Evolutionary conservation across 805 yeast species (phyloP), one percentile per base, ranked within the genome.

Genomic region (Cyberlindnera americana): DNA sequence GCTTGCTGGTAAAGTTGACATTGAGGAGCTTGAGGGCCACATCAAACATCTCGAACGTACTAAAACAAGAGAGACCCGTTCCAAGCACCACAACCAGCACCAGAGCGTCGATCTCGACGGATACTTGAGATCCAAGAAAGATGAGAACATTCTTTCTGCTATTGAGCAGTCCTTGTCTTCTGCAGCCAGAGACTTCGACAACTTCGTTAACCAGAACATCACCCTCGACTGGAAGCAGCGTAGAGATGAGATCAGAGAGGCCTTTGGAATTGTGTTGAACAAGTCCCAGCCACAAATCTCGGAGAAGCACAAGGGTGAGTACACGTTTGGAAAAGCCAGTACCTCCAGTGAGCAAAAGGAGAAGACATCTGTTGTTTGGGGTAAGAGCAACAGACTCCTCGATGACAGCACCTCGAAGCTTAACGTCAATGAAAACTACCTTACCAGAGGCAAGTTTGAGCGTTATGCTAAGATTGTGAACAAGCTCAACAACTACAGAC

Each of bases 1-100:
- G 28, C 67, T 91, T 31, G 96, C 96, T 6, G 85, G 90, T 1
- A 83, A 91, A 54, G 97, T 97, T 1, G 75, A 86, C 29, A 81
- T 91, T 36, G 95, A 87, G 52, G 93, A 87, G 41, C 78, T 90
- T 28, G 89, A 85, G 48, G 64, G 63, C 23, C 81, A 78, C 35
- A 61, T 82, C 41, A 62, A 65, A 29, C 48, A 52, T 43, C 64
- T 60, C 60, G 73, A 65, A 30, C 47, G 43, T 42, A 57, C 37
- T 47, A 57, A 40, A 44, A 46, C 41, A 34, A 47, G 57, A 25
- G 69, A 62, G 37, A 49, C 62, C 10, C 46, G 56, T 48, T 35
- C 51, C 12, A 46, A 46, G 18, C 30, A 42, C n/a, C 52, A 53
- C n/a, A n/a, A n/a, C 22, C 36, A 48, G 19, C 39, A 33, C 6